Base-by-base conservation (phyloP, 371 early-diverging fungal genomes). In the Apophysomyces ossiformis region DNA sequence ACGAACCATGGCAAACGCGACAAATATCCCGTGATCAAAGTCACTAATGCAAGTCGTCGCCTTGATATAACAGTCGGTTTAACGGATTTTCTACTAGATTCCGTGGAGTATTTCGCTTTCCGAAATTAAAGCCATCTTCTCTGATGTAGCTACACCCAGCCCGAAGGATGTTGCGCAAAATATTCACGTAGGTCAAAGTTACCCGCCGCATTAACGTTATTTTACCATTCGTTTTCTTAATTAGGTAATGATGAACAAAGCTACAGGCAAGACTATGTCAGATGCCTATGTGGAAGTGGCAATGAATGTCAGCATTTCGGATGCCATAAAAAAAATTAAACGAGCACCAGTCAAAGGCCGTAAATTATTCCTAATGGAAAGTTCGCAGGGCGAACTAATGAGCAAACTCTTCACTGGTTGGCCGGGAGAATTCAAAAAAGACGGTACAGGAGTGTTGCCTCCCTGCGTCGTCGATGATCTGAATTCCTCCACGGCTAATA, bases 331-430 rank as follows among this genome's bases (percentile, higher is more conserved):
- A 9, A 56, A 69, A 12, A 66, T 68, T 5, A 74, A 76, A 46
- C 65, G 76, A 15, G 72, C 76, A 46, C 72, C 78, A 5, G 66
- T 86, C 8, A 85, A 86, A 60, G 88, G 87, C 12, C 75, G 88
- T 9, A 63, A 77, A 37, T 76, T 88, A 6, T 74, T 73, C 21
- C 75, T 87, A 1, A 70, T 66, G 37, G 61, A 68, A 37, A 79
- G 83, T 37, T 76, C 75, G 9, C 88, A 88, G 66, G 85, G 81
- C 45, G 85, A 89, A 63, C 68, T 90, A 15, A 57, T 85, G 66
- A 64, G 67, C 9, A 75, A 82, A 5, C 60, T 89, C 6, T 90
- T 89, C 58, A 87, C 90, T 5, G 74, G 75, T 21, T 85, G 87
- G 80, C 57, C 64, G 3, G 87, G 84, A 0, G 46, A 70, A 13